Conservation (phyloP, 139 green algal genomes). For the Tetradesmus obliquus region DNA sequence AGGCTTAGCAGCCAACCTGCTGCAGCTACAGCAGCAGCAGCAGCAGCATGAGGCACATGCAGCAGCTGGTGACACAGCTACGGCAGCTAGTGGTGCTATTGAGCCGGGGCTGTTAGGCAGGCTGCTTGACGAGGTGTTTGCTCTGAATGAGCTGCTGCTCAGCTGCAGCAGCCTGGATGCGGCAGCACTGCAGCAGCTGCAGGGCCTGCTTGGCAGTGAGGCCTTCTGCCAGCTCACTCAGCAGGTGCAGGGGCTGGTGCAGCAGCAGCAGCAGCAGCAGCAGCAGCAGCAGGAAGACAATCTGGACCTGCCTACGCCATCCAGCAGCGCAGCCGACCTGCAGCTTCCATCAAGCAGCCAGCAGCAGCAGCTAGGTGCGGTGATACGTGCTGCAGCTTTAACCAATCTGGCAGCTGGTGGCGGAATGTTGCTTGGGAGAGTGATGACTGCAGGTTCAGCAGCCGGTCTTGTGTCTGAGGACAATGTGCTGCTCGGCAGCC, state of each 20-base stretch:
- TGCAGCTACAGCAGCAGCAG: neutral
- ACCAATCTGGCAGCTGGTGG: neutral
- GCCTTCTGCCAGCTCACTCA: neutral
- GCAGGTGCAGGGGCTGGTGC: neutral
- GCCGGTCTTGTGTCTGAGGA: neutral
- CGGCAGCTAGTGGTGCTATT: neutral
- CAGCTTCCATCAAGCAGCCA: no score
- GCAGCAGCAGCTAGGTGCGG: no score
- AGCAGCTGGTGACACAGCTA: neutral
- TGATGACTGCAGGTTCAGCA: neutral
- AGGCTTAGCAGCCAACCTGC: neutral
- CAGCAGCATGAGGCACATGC: neutral
- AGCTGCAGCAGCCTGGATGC: conserved; percentile 5
- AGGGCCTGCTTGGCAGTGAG: neutral
- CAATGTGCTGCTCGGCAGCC: neutral
- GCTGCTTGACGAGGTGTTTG: neutral
- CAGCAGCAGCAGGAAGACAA: neutral
- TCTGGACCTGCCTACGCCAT: no score
- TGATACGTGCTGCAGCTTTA: neutral
- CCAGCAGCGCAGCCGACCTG: no score
- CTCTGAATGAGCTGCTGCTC: neutral
- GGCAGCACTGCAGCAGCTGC: neutral
- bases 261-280: neutral
- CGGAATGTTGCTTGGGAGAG: no score
- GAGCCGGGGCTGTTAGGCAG: neutral